phyloP scores from a whole-genome alignment of 2,329 filamentous ascomycete genomes.

The Ramichloridium luteum region DNA sequence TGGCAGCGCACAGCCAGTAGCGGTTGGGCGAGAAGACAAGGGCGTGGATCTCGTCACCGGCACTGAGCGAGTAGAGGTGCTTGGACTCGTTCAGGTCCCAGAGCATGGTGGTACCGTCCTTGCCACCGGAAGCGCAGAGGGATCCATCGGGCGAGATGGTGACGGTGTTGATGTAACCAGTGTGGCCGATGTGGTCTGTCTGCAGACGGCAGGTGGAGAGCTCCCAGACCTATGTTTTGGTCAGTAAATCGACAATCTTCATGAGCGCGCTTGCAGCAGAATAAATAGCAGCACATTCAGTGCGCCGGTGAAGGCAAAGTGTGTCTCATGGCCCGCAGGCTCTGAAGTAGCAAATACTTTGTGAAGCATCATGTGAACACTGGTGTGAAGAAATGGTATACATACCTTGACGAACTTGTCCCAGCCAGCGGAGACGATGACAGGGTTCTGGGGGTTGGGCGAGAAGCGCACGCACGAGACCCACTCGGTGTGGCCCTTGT shows the following conservation, averaged over 20 bases:
- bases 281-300: slow-evolving; percentile 51
- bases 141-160: slow-evolving; percentile 99
- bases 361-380: slow-evolving; percentile 72
- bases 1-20: slow-evolving; percentile 99
- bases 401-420: slow-evolving; percentile 99
- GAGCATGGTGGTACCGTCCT: slow-evolving; percentile 99
- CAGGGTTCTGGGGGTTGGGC: slow-evolving; percentile 99
- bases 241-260: slow-evolving; percentile 2
- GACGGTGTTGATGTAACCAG: slow-evolving; percentile 99
- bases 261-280: background rate
- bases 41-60: slow-evolving; percentile 99
- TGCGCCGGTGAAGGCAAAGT: slow-evolving; percentile 60
- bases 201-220: slow-evolving; percentile 98
- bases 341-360: slow-evolving; percentile 99
- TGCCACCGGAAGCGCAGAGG: slow-evolving; percentile 96
- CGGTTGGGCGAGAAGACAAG: slow-evolving; percentile 99
- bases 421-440: slow-evolving; percentile 97
- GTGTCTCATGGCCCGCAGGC: slow-evolving; percentile 93
- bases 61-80: slow-evolving; percentile 99
- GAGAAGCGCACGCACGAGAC: slow-evolving; percentile 99
- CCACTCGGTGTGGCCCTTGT: slow-evolving; percentile 99
- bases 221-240: slow-evolving; percentile 73
- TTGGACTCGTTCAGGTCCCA: slow-evolving; percentile 99
- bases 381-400: slow-evolving; percentile 9
- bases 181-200: slow-evolving; percentile 99